Conservation (phyloP, 73 alveolate species). For the Effrenium voratum region DNA sequence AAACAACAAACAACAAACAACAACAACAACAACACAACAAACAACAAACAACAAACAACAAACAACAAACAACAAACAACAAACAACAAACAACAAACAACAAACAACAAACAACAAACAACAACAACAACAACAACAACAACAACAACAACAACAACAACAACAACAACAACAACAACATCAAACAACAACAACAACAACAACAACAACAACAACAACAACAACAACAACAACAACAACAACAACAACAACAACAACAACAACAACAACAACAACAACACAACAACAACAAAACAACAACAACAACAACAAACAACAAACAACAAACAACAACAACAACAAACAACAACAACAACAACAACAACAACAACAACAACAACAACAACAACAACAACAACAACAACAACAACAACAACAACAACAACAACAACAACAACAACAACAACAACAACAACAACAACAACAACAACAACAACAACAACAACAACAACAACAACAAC, state of each 20-base stretch:
- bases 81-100: too few species aligned
- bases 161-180: background rate
- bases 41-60: too few species aligned
- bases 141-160: too few species aligned
- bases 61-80: too few species aligned
- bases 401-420: background rate
- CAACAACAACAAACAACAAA: background rate
- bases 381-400: background rate
- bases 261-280: background rate
- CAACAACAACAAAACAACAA: background rate
- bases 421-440: background rate
- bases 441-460: background rate
- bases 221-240: background rate
- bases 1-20: too few species aligned
- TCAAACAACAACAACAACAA: background rate
- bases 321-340: background rate
- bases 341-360: background rate
- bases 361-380: background rate
- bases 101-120: too few species aligned
- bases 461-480: background rate
- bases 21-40: too few species aligned
- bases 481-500: background rate
- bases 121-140: too few species aligned
- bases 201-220: background rate
- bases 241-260: background rate